phyloP scores from a whole-genome alignment of 2,329 filamentous ascomycete genomes.

The Fusarium oligoseptatum region DNA sequence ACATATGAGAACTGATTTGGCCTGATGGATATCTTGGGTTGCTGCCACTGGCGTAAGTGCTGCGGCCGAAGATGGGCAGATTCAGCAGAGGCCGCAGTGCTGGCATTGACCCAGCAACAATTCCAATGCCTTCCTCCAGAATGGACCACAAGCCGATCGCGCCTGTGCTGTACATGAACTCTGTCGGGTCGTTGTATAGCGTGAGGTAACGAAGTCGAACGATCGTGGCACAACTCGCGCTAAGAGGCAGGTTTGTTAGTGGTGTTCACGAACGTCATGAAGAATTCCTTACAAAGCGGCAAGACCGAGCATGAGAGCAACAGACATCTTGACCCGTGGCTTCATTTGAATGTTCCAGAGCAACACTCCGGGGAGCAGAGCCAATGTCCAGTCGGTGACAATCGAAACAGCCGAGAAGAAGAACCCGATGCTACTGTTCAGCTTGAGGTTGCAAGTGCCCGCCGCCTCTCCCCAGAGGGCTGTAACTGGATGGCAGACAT shows the following conservation, averaged over 20 bases:
- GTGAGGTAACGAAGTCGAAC: constrained; percentile 40
- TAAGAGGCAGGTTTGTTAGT: constrained; percentile 7
- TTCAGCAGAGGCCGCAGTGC: constrained; percentile 37
- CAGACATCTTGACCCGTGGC: constrained; percentile 37
- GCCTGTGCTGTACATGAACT: constrained; percentile 42
- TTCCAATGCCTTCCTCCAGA: constrained; percentile 41
- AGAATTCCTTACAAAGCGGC: constrained; percentile 36
- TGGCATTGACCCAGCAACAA: constrained; percentile 43
- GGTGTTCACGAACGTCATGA: background rate
- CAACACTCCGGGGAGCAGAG: constrained; percentile 43
- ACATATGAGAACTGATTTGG: constrained; percentile 1
- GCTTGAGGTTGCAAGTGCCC: constrained; percentile 30
- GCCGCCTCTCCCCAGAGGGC: constrained; percentile 40
- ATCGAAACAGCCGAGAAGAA: constrained; percentile 46
- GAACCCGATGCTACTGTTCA: constrained; percentile 41
- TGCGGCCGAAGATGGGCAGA: constrained; percentile 26
- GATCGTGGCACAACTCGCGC: constrained; percentile 41
- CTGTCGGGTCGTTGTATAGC: constrained; percentile 35
- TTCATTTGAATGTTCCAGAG: constrained; percentile 47
- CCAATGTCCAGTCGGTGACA: constrained; percentile 44
- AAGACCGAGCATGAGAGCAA: constrained; percentile 37
- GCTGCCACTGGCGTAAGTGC: constrained; percentile 23
- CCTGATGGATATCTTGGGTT: constrained; percentile 11
- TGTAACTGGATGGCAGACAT: constrained; percentile 44
- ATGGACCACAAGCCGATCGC: constrained; percentile 43